These are phyloP conservation scores for Camellia oleifera DNA, from an alignment of 179 eudicot genomes.

Conservation along the genomic window DNA sequence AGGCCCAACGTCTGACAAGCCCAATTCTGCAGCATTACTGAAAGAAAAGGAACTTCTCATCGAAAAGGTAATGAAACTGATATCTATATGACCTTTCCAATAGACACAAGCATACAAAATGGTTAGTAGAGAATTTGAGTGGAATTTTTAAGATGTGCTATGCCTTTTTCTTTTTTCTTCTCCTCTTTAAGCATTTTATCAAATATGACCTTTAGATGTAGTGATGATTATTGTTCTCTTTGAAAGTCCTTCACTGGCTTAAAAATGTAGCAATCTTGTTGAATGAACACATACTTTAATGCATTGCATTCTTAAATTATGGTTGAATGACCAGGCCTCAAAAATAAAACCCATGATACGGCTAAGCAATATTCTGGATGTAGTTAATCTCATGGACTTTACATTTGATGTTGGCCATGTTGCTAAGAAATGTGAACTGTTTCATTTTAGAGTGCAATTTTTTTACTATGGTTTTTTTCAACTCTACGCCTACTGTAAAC, in stretches of 20 bases:
- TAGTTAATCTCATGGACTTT: neutral
- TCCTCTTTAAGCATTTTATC: neutral
- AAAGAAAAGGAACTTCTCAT: slow-evolving; percentile 69
- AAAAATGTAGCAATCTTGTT: neutral
- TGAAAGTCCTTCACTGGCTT: neutral
- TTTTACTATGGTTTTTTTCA: neutral
- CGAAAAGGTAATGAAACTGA: slow-evolving; percentile 45
- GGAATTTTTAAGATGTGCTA: too few species aligned
- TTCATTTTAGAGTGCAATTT: neutral
- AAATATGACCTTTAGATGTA: neutral
- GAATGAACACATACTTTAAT: neutral
- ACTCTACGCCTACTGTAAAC: too few species aligned
- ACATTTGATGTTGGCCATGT: neutral
- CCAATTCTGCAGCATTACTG: slow-evolving; percentile 36
- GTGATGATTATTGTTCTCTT: neutral
- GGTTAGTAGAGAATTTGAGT: neutral
- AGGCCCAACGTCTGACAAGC: slow-evolving; percentile 24
- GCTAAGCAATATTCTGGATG: neutral
- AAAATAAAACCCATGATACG: neutral
- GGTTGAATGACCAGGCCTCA: neutral
- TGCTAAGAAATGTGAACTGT: neutral
- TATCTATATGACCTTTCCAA: neutral
- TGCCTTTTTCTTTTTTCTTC: neutral
- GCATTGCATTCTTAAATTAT: neutral
- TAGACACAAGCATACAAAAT: neutral